Conservation (phyloP, 257 asterid genomes). For the Lavandula angustifolia region DNA sequence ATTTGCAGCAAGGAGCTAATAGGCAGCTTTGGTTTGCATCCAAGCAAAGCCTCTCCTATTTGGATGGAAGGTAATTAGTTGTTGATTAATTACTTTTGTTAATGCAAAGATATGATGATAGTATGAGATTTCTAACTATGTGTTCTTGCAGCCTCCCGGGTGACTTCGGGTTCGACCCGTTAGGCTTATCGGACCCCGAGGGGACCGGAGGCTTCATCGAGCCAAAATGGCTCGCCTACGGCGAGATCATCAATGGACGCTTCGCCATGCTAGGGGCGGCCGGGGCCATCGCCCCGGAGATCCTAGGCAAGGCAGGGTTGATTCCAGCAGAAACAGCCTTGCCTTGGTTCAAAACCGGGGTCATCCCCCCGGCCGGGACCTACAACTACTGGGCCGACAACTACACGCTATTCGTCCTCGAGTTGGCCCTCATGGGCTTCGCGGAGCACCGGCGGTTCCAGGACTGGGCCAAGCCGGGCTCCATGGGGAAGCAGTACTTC, state of each 20-base stretch:
- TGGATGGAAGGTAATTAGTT: constrained; percentile 19
- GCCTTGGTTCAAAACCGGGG: constrained; percentile 91
- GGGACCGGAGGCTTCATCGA: constrained; percentile 90
- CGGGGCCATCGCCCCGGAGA: constrained; percentile 85
- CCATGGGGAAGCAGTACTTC: constrained; percentile 86
- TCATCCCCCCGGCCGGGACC: constrained; percentile 85
- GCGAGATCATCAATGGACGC: constrained; percentile 81
- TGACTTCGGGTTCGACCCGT: constrained; percentile 86
- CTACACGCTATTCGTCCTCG: constrained; percentile 75
- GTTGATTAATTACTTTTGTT: too few relatives aligned
- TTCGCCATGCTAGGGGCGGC: constrained; percentile 82
- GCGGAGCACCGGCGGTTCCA: constrained; percentile 92
- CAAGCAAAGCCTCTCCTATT: constrained; percentile 21
- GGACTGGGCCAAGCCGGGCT: constrained; percentile 85
- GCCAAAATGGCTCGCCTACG: constrained; percentile 89
- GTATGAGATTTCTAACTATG: too few relatives aligned
- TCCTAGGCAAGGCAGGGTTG: constrained; percentile 74
- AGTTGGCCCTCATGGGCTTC: constrained; percentile 86
- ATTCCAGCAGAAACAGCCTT: constrained; percentile 86
- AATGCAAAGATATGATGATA: too few relatives aligned
- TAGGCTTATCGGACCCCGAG: constrained; percentile 91
- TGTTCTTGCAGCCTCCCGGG: constrained; percentile 72
- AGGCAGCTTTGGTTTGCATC: constrained; percentile 31
- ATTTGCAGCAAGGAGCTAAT: constrained; percentile 25
- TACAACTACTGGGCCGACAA: constrained; percentile 85